A percentile compares a stretch with the other conserved stretches of the same genome.
Evolutionary conservation across 2,329 filamentous ascomycete genomes (phyloP).

Genomic region (Ophiostoma quercus): DNA sequence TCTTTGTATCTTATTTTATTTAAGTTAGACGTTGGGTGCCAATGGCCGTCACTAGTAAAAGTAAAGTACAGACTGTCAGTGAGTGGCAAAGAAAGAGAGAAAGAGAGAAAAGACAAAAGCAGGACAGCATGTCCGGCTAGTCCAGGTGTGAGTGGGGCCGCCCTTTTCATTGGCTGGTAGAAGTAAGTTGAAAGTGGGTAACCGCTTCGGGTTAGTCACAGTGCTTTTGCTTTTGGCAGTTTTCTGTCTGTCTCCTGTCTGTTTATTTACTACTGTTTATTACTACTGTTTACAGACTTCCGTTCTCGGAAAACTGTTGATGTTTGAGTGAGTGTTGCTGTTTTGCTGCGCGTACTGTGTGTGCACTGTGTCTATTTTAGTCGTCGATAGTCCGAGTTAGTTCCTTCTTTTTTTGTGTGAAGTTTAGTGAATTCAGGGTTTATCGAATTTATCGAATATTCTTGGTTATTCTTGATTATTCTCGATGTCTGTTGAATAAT

Average conservation of each 20-base stretch:
- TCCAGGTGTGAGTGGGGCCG: not conserved
- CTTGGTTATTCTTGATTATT: too few relatives aligned
- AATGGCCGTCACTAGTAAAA: too few relatives aligned
- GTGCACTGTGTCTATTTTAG: not conserved
- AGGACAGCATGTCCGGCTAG: not conserved
- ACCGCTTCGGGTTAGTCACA: not conserved
- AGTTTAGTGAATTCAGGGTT: too few relatives aligned
- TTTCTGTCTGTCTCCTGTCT: too few relatives aligned
- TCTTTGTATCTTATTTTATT: too few relatives aligned
- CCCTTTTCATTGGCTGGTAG: not conserved
- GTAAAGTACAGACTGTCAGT: too few relatives aligned
- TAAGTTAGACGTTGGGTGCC: too few relatives aligned
- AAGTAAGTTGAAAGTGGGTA: not conserved
- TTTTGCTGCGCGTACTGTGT: not conserved
- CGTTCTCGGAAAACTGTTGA: conserved; percentile 1
- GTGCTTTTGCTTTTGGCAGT: not conserved
- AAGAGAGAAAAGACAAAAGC: not conserved
- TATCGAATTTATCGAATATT: too few relatives aligned
- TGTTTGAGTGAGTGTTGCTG: not conserved
- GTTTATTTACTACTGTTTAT: not conserved
- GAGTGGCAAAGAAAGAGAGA: not conserved
- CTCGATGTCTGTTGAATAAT: too few relatives aligned
- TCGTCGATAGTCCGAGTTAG: not conserved
- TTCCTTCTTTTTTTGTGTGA: not conserved
- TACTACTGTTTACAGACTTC: not conserved